Percentiles rank a stretch among this genome's conserved stretches.
Conservation (phyloP, 306 rosid genomes). For the Trichosanthes truncata region DNA sequence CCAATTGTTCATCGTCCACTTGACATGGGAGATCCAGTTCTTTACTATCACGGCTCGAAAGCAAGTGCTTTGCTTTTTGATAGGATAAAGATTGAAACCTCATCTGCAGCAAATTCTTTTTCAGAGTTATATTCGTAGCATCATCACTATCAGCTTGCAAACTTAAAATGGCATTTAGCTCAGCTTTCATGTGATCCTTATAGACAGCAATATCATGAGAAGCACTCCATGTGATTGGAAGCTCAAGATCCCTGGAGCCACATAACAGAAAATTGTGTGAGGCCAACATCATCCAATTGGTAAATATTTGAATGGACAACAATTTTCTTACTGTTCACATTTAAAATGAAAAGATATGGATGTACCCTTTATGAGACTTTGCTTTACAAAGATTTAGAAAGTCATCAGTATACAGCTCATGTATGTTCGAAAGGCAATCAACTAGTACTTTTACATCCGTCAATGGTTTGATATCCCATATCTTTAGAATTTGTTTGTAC, state of each 20-base stretch:
- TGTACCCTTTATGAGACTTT: constrained; percentile 42
- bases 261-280: neutral
- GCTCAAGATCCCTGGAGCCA: constrained; percentile 39
- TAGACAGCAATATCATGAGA: constrained; percentile 20
- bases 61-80: constrained; percentile 33
- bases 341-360: neutral
- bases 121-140: constrained; percentile 33
- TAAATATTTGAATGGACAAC: neutral
- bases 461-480: constrained; percentile 54
- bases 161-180: constrained; percentile 18
- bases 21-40: constrained; percentile 54
- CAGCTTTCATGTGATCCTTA: constrained; percentile 21
- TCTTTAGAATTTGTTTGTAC: constrained; percentile 42
- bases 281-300: neutral
- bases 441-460: constrained; percentile 31
- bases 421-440: constrained; percentile 34
- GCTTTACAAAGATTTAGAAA: constrained; percentile 32
- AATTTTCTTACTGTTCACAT: neutral
- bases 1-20: constrained; percentile 41
- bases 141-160: constrained; percentile 17
- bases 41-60: constrained; percentile 24
- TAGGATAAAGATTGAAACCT: constrained; percentile 51
- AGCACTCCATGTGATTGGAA: constrained; percentile 42
- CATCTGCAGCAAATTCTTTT: constrained; percentile 41
- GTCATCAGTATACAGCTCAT: constrained; percentile 34